Conservation (phyloP, 2,329 filamentous ascomycete genomes). For the Alternaria brassicae region DNA sequence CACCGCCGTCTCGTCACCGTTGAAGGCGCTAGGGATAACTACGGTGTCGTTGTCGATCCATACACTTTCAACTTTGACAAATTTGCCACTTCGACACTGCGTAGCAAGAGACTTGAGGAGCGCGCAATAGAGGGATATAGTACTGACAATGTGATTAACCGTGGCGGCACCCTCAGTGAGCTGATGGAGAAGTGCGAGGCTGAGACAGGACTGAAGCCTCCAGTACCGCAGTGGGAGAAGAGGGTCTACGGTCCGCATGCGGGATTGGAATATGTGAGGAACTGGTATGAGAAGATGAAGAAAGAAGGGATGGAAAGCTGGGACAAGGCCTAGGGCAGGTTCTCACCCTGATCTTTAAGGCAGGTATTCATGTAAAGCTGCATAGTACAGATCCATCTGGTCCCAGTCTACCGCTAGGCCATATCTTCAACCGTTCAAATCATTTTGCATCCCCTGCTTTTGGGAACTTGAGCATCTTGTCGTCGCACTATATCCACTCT, state of each 20-base stretch:
- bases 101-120: conserved; percentile 41
- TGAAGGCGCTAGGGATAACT: conserved; percentile 53
- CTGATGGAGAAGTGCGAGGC: conserved; percentile 47
- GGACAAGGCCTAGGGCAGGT: conserved; percentile 21
- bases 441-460: not conserved
- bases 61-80: conserved; percentile 48
- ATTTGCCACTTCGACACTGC: conserved; percentile 47
- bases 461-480: not conserved
- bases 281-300: conserved; percentile 54
- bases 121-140: conserved; percentile 25
- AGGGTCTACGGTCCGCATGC: conserved; percentile 57
- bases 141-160: conserved; percentile 48
- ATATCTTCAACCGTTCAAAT: not conserved
- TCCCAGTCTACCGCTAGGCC: not conserved
- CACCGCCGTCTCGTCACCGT: conserved; percentile 55
- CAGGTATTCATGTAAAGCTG: not conserved
- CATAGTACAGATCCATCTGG: not conserved
- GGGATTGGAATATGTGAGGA: conserved; percentile 52
- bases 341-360: not conserved
- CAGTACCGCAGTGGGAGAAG: conserved; percentile 55
- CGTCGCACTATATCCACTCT: not conserved
- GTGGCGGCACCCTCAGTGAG: conserved; percentile 54
- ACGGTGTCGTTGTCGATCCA: conserved; percentile 55
- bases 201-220: conserved; percentile 55
- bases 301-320: conserved; percentile 31